Conservation (phyloP, 1,139 yeast species). For the Taphrina communis region DNA sequence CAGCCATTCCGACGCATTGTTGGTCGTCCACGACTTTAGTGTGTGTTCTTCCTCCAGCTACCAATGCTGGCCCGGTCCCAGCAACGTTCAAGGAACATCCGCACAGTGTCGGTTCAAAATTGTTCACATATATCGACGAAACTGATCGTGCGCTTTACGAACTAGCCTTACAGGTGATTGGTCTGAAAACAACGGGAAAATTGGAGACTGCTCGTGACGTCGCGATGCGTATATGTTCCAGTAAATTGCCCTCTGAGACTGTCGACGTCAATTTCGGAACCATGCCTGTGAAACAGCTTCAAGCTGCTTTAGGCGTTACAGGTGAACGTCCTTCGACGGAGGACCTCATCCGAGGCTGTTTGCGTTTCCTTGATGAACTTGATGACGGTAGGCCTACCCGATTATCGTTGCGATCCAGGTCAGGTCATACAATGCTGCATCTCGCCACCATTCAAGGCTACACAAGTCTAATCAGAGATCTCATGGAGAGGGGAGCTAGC, state of each 20-base stretch:
- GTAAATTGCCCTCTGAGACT: conserved; percentile 32
- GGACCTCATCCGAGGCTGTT: conserved; percentile 60
- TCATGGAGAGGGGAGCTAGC: conserved; percentile 80
- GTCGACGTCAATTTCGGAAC: conserved; percentile 9
- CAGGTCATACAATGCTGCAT: conserved; percentile 88
- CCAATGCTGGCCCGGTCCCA: conserved; percentile 85
- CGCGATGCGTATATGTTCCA: conserved; percentile 33
- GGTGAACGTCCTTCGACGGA: conserved; percentile 64
- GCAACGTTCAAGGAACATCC: conserved; percentile 71
- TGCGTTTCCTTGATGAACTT: conserved; percentile 66
- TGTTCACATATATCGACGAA: conserved; percentile 89
- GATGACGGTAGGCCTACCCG: conserved; percentile 66
- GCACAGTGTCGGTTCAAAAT: conserved; percentile 55
- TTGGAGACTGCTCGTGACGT: conserved; percentile 77
- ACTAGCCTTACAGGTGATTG: conserved; percentile 90
- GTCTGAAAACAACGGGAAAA: conserved; percentile 91
- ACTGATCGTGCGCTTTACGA: conserved; percentile 91
- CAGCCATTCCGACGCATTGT: conserved; percentile 87
- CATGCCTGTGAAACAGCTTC: conserved; percentile 19
- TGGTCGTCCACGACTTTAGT: conserved; percentile 96
- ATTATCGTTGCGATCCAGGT: conserved; percentile 77
- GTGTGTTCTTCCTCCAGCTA: conserved; percentile 89
- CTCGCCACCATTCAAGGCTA: conserved; percentile 80
- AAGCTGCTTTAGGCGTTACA: conserved; percentile 46
- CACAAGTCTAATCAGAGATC: conserved; percentile 62